Base-by-base conservation (phyloP, 345 rosid species). In the Aquilaria yunnanensis region DNA sequence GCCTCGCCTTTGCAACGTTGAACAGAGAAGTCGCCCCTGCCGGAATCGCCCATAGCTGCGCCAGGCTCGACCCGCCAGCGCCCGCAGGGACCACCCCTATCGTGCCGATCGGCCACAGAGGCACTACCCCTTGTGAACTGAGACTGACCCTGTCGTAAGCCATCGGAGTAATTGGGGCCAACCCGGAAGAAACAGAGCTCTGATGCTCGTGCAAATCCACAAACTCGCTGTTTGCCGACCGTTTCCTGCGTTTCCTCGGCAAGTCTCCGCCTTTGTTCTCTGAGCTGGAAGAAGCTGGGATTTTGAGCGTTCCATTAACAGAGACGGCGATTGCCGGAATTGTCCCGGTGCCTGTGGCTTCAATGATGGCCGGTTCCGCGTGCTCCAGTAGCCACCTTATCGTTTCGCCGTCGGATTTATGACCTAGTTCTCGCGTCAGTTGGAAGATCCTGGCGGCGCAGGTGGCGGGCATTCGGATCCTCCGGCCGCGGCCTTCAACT, bases 401-500 rank as follows among this genome's bases (percentile, higher is more conserved):
- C 13, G 89, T 85, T 61, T 90, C 97, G 2, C 96, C 96, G 23
- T 87, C 97, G 47, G 89, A 83, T 72, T 81, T 87, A 68, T 83
- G 90, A 10, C 89, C 86, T 2, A 90, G 80, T 63, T 90, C 91
- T 37, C 86, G 77, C 12, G 94, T 89, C 52, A 87, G 70, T n/a
- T 89, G 96, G 64, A 89, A 89, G 54, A 87, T 67, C 82, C 96
- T 81, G n/a, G 90, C 87, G 32, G 92, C 92, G 59, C 90, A 90
- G 4, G 84, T 61, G 43, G 87, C 84, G 0, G 96, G 92, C 67
- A 90, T 80, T 59, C 92, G 84, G 59, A 87, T 70, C 72, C 96
- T 77, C 52, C 92, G 81, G 47, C 97, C 97, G 4, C 92, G 90
- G 45, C 97, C 97, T 61, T 90, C 96, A 5, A 90, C 97, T 69